Percentiles rank a stretch among this genome's conserved stretches.
These are phyloP conservation scores for Gomphus bonarii DNA, from an alignment of 1,284 basidiomycete species.

Conservation along the genomic window DNA sequence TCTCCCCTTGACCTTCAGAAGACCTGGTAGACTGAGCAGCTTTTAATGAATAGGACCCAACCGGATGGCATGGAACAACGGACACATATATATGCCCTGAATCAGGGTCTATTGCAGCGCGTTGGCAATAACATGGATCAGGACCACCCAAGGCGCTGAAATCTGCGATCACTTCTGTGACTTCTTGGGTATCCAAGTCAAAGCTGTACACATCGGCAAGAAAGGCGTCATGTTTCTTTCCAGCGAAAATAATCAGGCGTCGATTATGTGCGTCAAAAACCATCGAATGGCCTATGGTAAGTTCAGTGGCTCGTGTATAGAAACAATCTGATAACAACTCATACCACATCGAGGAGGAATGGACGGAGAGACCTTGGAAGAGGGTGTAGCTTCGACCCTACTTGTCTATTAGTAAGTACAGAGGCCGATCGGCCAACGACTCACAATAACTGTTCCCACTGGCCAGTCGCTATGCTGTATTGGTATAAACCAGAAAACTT, in stretches of 20 bases:
- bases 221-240: slow-evolving; percentile 53
- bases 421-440: slow-evolving; percentile 20
- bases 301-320: background rate
- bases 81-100: slow-evolving; percentile 65
- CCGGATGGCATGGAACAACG: slow-evolving; percentile 18
- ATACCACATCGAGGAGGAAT: slow-evolving; percentile 55
- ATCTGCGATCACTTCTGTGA: slow-evolving; percentile 53
- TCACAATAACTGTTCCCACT: slow-evolving; percentile 58
- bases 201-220: slow-evolving; percentile 68
- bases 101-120: slow-evolving; percentile 54
- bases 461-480: slow-evolving; percentile 49
- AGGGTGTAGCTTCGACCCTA: slow-evolving; percentile 21
- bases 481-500: slow-evolving; percentile 65
- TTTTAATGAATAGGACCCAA: background rate
- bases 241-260: slow-evolving; percentile 59
- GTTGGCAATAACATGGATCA: slow-evolving; percentile 57
- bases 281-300: slow-evolving; percentile 59
- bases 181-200: slow-evolving; percentile 45
- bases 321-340: slow-evolving; percentile 10
- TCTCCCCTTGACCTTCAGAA: slow-evolving; percentile 4
- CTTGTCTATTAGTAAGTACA: slow-evolving; percentile 19
- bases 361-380: slow-evolving; percentile 12
- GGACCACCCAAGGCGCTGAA: slow-evolving; percentile 50
- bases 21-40: slow-evolving; percentile 4
- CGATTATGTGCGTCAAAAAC: slow-evolving; percentile 49